phyloP scores from a whole-genome alignment of 1,284 basidiomycete species.

The Apiotrichum laibachii region DNA sequence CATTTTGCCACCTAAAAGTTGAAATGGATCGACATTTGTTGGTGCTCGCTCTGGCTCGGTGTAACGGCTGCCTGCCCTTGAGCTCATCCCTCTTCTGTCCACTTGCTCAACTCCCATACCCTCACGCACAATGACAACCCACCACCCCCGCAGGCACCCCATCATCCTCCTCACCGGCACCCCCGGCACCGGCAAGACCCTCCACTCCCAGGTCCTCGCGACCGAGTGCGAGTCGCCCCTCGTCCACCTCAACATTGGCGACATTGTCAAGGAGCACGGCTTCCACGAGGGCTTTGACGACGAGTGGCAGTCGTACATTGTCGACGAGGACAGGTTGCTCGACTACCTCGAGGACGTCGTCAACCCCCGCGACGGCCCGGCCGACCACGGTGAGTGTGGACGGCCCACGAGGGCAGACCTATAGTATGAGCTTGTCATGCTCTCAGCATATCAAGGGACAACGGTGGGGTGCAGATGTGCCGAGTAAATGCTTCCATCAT shows the following conservation, averaged over 20 bases:
- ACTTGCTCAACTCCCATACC: neutral
- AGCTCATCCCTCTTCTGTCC: neutral
- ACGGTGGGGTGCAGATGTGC: too few relatives aligned
- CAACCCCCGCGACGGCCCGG: conserved; percentile 43
- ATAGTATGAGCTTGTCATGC: too few relatives aligned
- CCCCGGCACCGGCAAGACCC: conserved; percentile 73
- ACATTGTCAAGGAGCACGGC: conserved; percentile 77
- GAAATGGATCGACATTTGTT: neutral
- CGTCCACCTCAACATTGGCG: conserved; percentile 82
- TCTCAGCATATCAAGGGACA: too few relatives aligned
- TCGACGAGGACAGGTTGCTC: conserved; percentile 93
- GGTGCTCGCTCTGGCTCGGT: too few relatives aligned
- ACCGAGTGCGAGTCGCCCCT: conserved; percentile 52
- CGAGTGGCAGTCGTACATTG: conserved; percentile 90
- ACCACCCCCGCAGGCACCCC: conserved; percentile 56
- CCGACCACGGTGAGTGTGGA: conserved; percentile 37
- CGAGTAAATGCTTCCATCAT: too few relatives aligned
- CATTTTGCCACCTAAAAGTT: conserved; percentile 9
- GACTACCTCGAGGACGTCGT: conserved; percentile 76
- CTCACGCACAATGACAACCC: conserved; percentile 46
- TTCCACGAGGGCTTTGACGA: conserved; percentile 85
- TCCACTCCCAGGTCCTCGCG: conserved; percentile 76
- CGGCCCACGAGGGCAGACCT: neutral
- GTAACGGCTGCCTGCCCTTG: too few relatives aligned
- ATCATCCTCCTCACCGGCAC: conserved; percentile 89